Evolutionary conservation across 495 filamentous ascomycete genomes (phyloP).

Genomic region (Neurospora sp.): DNA sequence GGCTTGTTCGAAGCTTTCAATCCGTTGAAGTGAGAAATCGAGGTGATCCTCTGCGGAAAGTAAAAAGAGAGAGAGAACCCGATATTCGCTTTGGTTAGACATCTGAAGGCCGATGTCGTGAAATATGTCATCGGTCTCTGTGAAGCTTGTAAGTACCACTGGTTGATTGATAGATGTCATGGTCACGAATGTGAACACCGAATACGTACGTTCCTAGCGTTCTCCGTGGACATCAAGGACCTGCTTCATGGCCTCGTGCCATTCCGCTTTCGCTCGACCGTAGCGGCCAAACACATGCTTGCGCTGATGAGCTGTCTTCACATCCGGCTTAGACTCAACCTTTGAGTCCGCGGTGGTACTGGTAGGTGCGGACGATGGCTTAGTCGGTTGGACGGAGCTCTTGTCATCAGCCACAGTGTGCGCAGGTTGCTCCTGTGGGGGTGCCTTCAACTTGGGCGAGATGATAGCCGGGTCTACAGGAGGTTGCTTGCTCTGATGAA

Average conservation of each 20-base stretch:
- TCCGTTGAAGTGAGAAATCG: neutral
- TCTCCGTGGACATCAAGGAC: neutral
- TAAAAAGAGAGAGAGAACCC: neutral
- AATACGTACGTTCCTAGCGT: neutral
- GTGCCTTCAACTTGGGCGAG: slow-evolving; percentile 53
- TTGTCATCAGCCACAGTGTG: slow-evolving; percentile 32
- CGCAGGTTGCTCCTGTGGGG: slow-evolving; percentile 34
- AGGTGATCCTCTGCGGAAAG: neutral
- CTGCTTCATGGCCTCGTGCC: neutral
- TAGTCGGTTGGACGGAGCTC: neutral
- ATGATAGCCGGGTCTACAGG: slow-evolving; percentile 76
- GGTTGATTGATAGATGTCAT: neutral
- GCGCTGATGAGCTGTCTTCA: neutral
- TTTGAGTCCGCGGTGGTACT: slow-evolving; percentile 13
- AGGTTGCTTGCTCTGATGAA: slow-evolving; percentile 22
- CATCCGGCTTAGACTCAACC: slow-evolving; percentile 4
- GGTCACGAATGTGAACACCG: neutral
- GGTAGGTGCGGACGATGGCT: slow-evolving; percentile 2
- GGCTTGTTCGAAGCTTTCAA: neutral
- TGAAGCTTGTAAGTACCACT: neutral
- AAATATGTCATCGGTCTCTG: neutral
- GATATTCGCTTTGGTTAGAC: neutral
- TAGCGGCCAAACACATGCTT: neutral
- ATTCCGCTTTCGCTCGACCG: neutral
- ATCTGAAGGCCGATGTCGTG: neutral